phyloP scores from a whole-genome alignment of 306 rosid genomes.

The Canavalia gladiata region DNA sequence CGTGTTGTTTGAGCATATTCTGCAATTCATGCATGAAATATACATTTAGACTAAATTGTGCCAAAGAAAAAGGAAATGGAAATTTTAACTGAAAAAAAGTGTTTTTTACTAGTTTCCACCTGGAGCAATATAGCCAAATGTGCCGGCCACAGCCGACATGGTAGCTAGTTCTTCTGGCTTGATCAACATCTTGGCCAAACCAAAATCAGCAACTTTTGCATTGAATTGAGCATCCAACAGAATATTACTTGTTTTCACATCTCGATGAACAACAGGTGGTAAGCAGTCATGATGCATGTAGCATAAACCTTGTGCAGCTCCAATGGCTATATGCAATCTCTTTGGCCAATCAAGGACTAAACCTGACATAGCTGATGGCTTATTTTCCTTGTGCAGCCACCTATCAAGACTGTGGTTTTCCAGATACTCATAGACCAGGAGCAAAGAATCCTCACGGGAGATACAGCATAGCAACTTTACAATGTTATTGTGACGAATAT shows the following conservation, averaged over 20 bases:
- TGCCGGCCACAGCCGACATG: constrained; percentile 82
- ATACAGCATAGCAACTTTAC: constrained; percentile 80
- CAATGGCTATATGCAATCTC: constrained; percentile 78
- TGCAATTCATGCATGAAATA: constrained; percentile 48
- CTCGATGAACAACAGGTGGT: constrained; percentile 78
- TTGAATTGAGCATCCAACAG: constrained; percentile 77
- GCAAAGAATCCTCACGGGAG: constrained; percentile 65
- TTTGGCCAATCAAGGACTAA: constrained; percentile 66
- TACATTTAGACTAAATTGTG: background rate
- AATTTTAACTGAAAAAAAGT: background rate
- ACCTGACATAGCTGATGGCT: constrained; percentile 39
- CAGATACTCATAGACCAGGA: constrained; percentile 81
- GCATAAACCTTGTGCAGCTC: constrained; percentile 81
- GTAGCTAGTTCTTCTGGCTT: constrained; percentile 80
- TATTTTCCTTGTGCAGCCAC: constrained; percentile 64
- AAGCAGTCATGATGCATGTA: constrained; percentile 88
- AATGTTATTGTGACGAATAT: constrained; percentile 80
- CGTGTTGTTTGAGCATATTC: constrained; percentile 69
- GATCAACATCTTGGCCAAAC: constrained; percentile 75
- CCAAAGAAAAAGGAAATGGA: background rate
- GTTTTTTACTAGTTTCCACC: constrained; percentile 54
- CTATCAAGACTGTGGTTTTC: constrained; percentile 76
- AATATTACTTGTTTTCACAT: constrained; percentile 83
- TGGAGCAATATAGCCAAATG: constrained; percentile 96
- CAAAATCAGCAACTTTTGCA: constrained; percentile 90